phyloP scores from a whole-genome alignment of 2,329 filamentous ascomycete genomes.

The Elsinoe arachidis region DNA sequence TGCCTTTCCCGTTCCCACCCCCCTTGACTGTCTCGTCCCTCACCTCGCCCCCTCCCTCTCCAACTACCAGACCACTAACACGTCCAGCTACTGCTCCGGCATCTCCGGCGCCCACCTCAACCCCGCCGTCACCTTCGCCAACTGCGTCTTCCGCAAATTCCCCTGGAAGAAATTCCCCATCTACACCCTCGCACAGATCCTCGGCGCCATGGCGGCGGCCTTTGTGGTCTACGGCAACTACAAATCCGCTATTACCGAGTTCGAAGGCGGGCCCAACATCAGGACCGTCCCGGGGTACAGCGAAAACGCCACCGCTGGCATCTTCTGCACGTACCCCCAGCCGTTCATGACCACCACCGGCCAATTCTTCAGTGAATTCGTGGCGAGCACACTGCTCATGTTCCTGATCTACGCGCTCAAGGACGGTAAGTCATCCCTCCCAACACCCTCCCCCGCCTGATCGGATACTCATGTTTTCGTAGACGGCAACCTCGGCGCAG shows the following conservation, averaged over 20 bases:
- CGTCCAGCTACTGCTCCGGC: constrained; percentile 56
- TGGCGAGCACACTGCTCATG: constrained; percentile 58
- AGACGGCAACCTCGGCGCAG: constrained; percentile 23
- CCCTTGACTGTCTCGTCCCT: too few relatives aligned
- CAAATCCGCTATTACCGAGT: constrained; percentile 54
- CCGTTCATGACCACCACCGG: constrained; percentile 53
- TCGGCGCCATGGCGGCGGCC: constrained; percentile 56
- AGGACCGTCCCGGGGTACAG: constrained; percentile 52
- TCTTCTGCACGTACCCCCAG: constrained; percentile 63
- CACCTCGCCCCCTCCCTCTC: constrained; percentile 59
- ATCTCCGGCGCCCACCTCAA: constrained; percentile 59
- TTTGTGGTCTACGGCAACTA: constrained; percentile 38
- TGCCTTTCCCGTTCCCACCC: too few relatives aligned
- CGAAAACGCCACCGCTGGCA: constrained; percentile 51
- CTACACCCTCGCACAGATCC: constrained; percentile 57
- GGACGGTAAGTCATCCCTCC: constrained; percentile 33
- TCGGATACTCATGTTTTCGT: constrained; percentile 28
- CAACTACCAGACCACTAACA: too few relatives aligned
- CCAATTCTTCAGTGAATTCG: constrained; percentile 64
- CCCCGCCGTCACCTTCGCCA: constrained; percentile 61
- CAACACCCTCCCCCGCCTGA: too few relatives aligned
- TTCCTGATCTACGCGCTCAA: constrained; percentile 62
- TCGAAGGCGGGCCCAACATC: constrained; percentile 51
- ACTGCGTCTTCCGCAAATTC: constrained; percentile 59
- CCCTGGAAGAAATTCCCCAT: constrained; percentile 62